Conservation (phyloP, 2,329 filamentous ascomycete species). For the Thyridium curvatum region DNA sequence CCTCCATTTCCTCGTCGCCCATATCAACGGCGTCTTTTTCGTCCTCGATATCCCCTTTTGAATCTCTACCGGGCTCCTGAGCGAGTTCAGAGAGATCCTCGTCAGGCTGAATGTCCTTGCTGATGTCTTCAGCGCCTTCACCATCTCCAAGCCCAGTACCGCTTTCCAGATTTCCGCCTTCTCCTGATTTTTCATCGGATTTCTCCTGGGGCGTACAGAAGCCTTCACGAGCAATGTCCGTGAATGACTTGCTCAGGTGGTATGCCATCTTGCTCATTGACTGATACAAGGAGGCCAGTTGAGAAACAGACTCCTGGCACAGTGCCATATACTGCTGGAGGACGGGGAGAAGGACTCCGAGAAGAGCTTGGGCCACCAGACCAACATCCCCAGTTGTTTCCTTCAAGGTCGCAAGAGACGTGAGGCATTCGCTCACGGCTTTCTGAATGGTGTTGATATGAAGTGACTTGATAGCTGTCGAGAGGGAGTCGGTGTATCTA, state of each 20-base stretch:
- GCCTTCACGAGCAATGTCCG: slow-evolving; percentile 72
- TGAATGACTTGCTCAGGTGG: slow-evolving; percentile 70
- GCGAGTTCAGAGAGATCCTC: slow-evolving; percentile 90
- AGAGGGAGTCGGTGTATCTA: slow-evolving; percentile 45
- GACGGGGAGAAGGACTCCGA: slow-evolving; percentile 62
- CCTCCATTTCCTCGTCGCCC: slow-evolving; percentile 87
- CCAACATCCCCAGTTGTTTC: slow-evolving; percentile 30
- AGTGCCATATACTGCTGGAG: slow-evolving; percentile 65
- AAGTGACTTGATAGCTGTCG: slow-evolving; percentile 50
- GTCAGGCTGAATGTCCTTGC: slow-evolving; percentile 90
- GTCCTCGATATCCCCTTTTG: slow-evolving; percentile 57
- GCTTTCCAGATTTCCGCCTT: slow-evolving; percentile 75
- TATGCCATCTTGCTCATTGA: slow-evolving; percentile 69
- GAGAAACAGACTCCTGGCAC: slow-evolving; percentile 49
- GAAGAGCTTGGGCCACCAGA: slow-evolving; percentile 45
- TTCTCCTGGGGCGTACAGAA: slow-evolving; percentile 90
- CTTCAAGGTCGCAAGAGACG: slow-evolving; percentile 23
- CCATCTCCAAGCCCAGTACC: slow-evolving; percentile 94
- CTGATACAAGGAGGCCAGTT: slow-evolving; percentile 59
- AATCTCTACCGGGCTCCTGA: slow-evolving; percentile 65
- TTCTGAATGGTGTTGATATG: slow-evolving; percentile 49
- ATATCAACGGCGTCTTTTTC: slow-evolving; percentile 86
- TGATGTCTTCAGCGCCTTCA: slow-evolving; percentile 93
- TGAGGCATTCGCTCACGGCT: slow-evolving; percentile 26
- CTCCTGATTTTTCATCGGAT: slow-evolving; percentile 60